Conservation (phyloP, 306 rosid genomes). For the Calophaca sinica region DNA sequence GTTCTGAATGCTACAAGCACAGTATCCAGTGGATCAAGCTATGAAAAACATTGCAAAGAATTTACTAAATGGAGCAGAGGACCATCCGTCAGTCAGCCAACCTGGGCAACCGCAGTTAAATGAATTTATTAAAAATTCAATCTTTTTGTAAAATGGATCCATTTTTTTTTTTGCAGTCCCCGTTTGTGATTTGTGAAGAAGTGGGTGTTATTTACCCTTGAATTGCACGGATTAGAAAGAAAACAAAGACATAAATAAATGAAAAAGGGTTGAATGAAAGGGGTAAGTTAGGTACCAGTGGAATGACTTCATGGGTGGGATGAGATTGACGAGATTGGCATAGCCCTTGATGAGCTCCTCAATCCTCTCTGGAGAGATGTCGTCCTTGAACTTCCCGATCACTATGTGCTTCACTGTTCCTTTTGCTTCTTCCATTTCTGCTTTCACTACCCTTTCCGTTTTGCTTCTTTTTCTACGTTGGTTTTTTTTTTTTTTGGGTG, state of each 20-base stretch:
- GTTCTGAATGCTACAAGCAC: neutral
- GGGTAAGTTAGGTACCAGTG: conserved; percentile 57
- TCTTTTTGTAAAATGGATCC: neutral
- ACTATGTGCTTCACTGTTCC: conserved; percentile 78
- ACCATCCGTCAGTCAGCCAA: no score
- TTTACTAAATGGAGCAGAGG: no score
- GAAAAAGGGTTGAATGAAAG: no score
- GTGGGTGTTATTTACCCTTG: neutral
- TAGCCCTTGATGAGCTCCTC: conserved; percentile 68
- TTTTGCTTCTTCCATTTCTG: conserved; percentile 71
- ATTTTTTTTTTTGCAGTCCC: neutral
- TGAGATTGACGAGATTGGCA: conserved; percentile 73
- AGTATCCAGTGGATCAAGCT: neutral
- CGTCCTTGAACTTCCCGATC: conserved; percentile 80
- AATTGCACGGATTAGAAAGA: neutral
- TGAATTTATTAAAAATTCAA: neutral
- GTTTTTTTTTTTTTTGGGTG: no score
- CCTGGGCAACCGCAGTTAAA: neutral
- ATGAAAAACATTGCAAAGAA: neutral
- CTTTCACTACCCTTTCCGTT: neutral
- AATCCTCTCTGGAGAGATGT: conserved; percentile 48
- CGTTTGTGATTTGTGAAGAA: conserved; percentile 14
- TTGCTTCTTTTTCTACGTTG: neutral
- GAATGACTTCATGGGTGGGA: conserved; percentile 80
- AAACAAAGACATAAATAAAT: neutral